These are phyloP conservation scores for Trichoderma aggressivum DNA, from an alignment of 2,329 filamentous ascomycete species.

Conservation along the genomic window DNA sequence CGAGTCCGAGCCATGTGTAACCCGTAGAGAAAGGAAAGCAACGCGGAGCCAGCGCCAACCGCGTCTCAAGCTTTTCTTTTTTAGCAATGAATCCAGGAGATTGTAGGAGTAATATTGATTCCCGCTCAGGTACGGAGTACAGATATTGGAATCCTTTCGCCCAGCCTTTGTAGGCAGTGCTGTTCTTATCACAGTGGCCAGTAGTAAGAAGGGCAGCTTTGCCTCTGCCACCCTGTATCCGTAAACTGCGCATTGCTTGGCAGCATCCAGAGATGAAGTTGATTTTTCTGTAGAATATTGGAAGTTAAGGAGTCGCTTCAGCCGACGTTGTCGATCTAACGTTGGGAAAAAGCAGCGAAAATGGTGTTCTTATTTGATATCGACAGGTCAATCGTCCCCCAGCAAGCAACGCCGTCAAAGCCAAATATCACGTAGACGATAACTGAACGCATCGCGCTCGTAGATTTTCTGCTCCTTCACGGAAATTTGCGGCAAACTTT, in stretches of 20 bases:
- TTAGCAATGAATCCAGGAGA: not conserved
- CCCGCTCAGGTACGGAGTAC: not conserved
- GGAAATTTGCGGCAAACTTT: not conserved
- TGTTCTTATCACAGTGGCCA: not conserved
- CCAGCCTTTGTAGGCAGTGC: not conserved
- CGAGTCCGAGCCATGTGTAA: not conserved
- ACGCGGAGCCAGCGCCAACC: not conserved
- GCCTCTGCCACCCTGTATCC: not conserved
- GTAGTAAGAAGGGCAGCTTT: not conserved
- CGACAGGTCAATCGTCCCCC: not conserved
- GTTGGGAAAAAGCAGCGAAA: not conserved
- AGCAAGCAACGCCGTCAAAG: no score
- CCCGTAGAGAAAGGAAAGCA: not conserved
- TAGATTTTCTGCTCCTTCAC: not conserved
- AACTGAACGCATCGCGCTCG: not conserved
- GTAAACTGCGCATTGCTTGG: not conserved
- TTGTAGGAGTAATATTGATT: no score
- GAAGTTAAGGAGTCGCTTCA: no score
- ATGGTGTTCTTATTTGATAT: not conserved
- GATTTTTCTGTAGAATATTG: no score
- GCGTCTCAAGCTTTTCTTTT: not conserved
- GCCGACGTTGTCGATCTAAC: no score
- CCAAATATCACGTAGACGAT: not conserved
- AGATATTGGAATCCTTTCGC: not conserved
- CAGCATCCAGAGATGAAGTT: no score